Evolutionary conservation across 2,329 filamentous ascomycete species (phyloP).

Genomic region (Emydomyces testavorans): DNA sequence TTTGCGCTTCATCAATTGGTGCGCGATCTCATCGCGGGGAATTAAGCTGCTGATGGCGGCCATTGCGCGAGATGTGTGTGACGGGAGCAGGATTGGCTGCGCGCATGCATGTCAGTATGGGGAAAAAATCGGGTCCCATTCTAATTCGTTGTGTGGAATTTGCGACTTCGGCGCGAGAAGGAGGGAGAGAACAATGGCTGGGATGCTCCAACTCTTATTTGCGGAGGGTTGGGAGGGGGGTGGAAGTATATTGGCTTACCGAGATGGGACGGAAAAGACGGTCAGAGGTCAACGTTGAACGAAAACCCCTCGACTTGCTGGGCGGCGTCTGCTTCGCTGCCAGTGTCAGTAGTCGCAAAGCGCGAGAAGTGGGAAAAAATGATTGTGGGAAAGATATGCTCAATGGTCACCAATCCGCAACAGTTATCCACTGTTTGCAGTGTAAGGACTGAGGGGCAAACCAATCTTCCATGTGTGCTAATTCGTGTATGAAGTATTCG

Average conservation of each 20-base stretch:
- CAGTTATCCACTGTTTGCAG: no score
- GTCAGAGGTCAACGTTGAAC: background rate
- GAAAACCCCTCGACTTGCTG: slow-evolving; percentile 6
- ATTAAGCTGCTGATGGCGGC: slow-evolving; percentile 22
- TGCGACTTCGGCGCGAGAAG: background rate
- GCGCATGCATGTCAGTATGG: background rate
- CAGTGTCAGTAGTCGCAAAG: background rate
- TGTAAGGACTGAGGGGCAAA: no score
- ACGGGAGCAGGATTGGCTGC: background rate
- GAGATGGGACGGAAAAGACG: background rate
- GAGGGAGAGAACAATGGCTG: background rate
- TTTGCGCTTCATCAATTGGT: slow-evolving; percentile 39
- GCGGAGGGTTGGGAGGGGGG: no score
- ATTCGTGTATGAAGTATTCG: no score
- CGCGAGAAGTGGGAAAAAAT: background rate
- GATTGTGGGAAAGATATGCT: background rate
- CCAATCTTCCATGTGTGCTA: no score
- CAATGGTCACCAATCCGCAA: no score
- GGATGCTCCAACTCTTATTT: background rate
- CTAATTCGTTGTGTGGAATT: no score
- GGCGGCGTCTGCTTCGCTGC: background rate
- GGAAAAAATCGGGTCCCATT: no score
- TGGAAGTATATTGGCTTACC: no score
- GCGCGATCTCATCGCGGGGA: slow-evolving; percentile 12
- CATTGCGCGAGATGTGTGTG: slow-evolving; percentile 19